Percentiles rank a stretch among this genome's conserved stretches.
Evolutionary conservation across 2,329 filamentous ascomycete species (phyloP).

Genomic region (Colletotrichum eleusines): DNA sequence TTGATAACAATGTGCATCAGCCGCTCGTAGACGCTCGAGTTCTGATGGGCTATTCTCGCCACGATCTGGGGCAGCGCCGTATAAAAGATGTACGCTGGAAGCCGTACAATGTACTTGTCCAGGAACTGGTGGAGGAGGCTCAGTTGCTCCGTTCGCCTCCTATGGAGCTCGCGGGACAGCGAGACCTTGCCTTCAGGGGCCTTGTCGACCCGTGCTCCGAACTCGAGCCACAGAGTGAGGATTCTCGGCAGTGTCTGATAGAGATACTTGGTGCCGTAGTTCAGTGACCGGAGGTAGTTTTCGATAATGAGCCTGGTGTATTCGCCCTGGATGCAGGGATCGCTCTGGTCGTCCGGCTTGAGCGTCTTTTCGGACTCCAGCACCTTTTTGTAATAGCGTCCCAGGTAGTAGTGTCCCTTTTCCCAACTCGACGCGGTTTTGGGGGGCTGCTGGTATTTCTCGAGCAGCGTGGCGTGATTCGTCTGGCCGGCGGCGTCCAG

Average conservation of each 20-base stretch:
- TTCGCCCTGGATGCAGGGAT: slow-evolving; percentile 83
- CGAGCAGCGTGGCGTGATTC: slow-evolving; percentile 81
- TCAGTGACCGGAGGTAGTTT: slow-evolving; percentile 89
- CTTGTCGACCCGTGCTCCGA: slow-evolving; percentile 81
- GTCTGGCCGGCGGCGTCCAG: slow-evolving; percentile 95
- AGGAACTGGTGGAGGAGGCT: slow-evolving; percentile 79
- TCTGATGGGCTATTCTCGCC: slow-evolving; percentile 92
- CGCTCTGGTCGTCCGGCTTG: slow-evolving; percentile 80
- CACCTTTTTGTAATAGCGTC: slow-evolving; percentile 96
- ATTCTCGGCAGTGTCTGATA: slow-evolving; percentile 94
- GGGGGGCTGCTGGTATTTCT: slow-evolving; percentile 87
- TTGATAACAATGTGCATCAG: slow-evolving; percentile 85
- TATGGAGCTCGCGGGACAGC: slow-evolving; percentile 64
- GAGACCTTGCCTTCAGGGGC: slow-evolving; percentile 67
- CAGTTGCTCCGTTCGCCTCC: slow-evolving; percentile 73
- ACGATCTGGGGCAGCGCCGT: slow-evolving; percentile 91
- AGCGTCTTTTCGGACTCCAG: slow-evolving; percentile 88
- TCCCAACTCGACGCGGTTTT: slow-evolving; percentile 82
- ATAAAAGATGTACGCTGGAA: slow-evolving; percentile 84
- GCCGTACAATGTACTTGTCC: slow-evolving; percentile 79
- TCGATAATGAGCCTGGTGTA: slow-evolving; percentile 90
- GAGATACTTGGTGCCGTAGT: slow-evolving; percentile 92
- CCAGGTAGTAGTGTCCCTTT: slow-evolving; percentile 96
- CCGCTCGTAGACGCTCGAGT: slow-evolving; percentile 80
- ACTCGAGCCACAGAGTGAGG: slow-evolving; percentile 92